Evolutionary conservation across 1,284 basidiomycete species (phyloP), one percentile per base, ranked within the genome.

Genomic region (Rhodofomes roseus): DNA sequence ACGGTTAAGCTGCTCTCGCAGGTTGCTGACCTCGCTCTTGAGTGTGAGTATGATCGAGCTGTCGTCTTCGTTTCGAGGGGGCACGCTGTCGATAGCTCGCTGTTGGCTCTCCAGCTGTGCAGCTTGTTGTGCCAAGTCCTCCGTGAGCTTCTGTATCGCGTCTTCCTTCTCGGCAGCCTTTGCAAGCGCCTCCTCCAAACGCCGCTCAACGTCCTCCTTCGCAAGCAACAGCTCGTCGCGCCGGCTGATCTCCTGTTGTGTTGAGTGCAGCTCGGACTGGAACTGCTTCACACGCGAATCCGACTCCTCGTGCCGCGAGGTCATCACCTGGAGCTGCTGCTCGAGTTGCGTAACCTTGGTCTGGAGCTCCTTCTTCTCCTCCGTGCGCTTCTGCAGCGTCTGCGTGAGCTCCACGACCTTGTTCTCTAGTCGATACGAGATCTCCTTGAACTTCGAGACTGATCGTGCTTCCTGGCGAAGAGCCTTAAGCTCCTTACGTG

Each of bases 331-430:
- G 50, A 99, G 78, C 72, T 96, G 93, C 62, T 87, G 84, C 76
- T 98, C 94, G 44, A 98, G 81, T 53, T 90, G 86, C 22, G 79
- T 74, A 41, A 99, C 80, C 69, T 89, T 87, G 31, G 76, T 77
- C 64, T 91, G 87, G 41, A 99, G 79, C 62, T 89, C 89, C 76
- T 95, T 96, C 80, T 94, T 96, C 78, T 99, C 96, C 63, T 86
- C 85, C 9, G 90, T 96, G 43, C 96, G 88, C 71, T 85, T 90
- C 75, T 99, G 97, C 18, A 99, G 82, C n/a, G 80, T 88, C 73
- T 99, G 97, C 0, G 97, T 99, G 66, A 99, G 90, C 73, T 99
- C 96, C 61, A 99, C 94, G 53, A 99, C 97, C 79, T 99, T 99
- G 84, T 99, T 99, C 79, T 99, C 97, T 62, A 99, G 83, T 68